A percentile compares a stretch with the other conserved stretches of the same genome.
Conservation (phyloP, 2,329 filamentous ascomycete genomes). For the Massarina eburnea region DNA sequence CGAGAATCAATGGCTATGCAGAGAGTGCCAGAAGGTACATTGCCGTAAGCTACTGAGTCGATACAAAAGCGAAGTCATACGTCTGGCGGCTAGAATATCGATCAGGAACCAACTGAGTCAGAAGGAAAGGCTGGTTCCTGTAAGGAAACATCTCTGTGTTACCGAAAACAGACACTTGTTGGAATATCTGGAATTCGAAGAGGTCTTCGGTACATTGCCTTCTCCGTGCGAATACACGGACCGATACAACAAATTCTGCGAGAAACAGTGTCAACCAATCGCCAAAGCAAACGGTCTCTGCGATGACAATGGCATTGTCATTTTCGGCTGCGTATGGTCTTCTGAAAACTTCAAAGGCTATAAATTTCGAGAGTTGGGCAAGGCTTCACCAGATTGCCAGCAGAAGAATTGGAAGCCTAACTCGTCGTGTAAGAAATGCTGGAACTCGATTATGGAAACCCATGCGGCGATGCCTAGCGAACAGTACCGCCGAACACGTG, state of each 20-base stretch:
- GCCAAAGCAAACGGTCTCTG: not conserved
- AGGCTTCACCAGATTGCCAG: not conserved
- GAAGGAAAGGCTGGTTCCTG: not conserved
- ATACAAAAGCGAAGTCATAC: not conserved
- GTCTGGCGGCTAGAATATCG: not conserved
- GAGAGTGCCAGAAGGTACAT: not conserved
- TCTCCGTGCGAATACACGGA: not conserved
- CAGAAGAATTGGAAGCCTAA: too few relatives aligned
- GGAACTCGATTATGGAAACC: too few relatives aligned
- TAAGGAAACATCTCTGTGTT: not conserved
- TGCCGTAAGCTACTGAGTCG: too few relatives aligned
- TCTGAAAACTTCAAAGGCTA: not conserved
- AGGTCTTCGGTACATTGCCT: not conserved
- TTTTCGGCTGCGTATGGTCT: not conserved
- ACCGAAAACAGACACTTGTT: not conserved
- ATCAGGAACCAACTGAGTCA: not conserved
- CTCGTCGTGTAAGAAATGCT: too few relatives aligned
- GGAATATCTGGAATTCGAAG: not conserved
- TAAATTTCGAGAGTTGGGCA: not conserved
- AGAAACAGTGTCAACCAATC: not conserved
- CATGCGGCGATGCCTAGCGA: too few relatives aligned
- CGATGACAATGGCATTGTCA: not conserved
- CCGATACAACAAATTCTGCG: not conserved
- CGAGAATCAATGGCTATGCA: not conserved
- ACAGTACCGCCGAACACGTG: too few relatives aligned